These are phyloP conservation scores for Parietaria judaica DNA, from an alignment of 306 rosid genomes.

Conservation along the genomic window DNA sequence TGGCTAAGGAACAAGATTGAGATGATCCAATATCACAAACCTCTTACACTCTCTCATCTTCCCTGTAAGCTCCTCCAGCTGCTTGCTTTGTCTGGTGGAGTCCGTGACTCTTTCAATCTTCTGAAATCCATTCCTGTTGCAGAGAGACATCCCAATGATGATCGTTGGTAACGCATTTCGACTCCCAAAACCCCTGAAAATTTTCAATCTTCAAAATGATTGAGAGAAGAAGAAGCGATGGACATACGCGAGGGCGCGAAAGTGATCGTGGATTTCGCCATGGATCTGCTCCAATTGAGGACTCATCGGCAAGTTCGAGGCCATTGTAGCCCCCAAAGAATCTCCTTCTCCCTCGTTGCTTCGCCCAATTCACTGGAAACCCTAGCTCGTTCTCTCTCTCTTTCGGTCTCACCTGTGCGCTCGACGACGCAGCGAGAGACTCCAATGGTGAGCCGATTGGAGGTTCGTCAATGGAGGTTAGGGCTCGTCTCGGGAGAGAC, in stretches of 20 bases:
- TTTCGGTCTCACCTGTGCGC: too few species aligned
- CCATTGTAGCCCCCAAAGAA: constrained; percentile 42
- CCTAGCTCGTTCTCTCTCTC: too few species aligned
- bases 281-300: constrained; percentile 99
- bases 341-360: too few species aligned
- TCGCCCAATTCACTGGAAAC: too few species aligned
- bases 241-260: constrained; percentile 87
- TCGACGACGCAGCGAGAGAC: too few species aligned
- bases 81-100: constrained; percentile 84
- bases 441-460: too few species aligned
- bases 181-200: background rate
- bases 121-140: constrained; percentile 90
- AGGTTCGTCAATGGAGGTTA: too few species aligned
- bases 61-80: constrained; percentile 88
- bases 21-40: constrained; percentile 21
- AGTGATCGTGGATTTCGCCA: constrained; percentile 84
- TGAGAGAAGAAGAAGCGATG: background rate
- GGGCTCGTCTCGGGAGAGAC: too few species aligned
- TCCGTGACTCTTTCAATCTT: constrained; percentile 91
- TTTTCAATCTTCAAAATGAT: background rate
- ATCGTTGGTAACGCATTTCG: too few species aligned
- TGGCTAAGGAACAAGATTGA: background rate
- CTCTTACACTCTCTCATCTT: constrained; percentile 97
- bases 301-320: constrained; percentile 63
- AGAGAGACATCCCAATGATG: too few species aligned